These are phyloP conservation scores for Fusarium burgessii DNA, from an alignment of 2,329 filamentous ascomycete species.

Conservation along the genomic window DNA sequence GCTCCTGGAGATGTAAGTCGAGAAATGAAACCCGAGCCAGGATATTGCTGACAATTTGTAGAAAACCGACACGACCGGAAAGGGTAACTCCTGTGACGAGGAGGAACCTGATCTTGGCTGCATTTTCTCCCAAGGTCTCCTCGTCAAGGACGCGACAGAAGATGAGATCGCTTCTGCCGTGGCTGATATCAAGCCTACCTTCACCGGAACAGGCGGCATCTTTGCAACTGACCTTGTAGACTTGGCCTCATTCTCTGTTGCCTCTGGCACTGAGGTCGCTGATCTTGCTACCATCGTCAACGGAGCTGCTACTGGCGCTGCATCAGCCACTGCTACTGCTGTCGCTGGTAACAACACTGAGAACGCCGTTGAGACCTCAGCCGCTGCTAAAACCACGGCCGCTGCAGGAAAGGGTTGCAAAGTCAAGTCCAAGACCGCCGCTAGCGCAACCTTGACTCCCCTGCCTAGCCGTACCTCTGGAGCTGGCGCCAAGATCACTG, in stretches of 20 bases:
- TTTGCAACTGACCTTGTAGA: constrained; percentile 5
- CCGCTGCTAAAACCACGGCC: no score
- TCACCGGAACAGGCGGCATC: constrained; percentile 20
- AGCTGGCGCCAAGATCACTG: not conserved
- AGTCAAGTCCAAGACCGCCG: not conserved
- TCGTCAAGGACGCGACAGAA: constrained; percentile 8
- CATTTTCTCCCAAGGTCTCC: constrained; percentile 5
- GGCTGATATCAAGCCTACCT: not conserved
- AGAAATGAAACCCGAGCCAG: not conserved
- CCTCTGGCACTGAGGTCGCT: not conserved
- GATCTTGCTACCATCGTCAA: constrained; percentile 17
- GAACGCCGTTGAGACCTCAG: not conserved
- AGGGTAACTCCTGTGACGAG: constrained; percentile 16
- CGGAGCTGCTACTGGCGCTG: not conserved
- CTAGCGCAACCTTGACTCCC: not conserved
- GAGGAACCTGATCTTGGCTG: constrained; percentile 14
- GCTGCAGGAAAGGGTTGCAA: constrained; percentile 1
- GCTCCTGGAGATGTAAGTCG: constrained; percentile 24
- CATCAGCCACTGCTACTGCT: not conserved
- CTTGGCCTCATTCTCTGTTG: not conserved
- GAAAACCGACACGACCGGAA: constrained; percentile 5
- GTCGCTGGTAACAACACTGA: not conserved
- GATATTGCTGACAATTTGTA: not conserved
- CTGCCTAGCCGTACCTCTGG: not conserved
- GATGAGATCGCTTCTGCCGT: constrained; percentile 19